Percentiles rank a stretch among this genome's conserved stretches.
Conservation (phyloP, 768 basidiomycete species). For the Lentinula sp. region DNA sequence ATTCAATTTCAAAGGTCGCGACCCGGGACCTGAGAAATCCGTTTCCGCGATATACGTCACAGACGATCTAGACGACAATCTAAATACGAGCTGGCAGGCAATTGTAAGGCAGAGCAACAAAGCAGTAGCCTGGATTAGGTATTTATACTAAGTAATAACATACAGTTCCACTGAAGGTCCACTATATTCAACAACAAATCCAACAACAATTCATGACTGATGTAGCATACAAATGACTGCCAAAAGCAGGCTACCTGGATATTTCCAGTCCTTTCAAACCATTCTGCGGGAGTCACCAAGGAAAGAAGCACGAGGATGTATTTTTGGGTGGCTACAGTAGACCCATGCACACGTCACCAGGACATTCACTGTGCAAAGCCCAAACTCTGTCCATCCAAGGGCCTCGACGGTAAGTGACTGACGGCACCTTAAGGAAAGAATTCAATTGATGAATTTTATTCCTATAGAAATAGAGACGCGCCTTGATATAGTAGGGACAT, state of each 20-base stretch:
- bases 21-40: not conserved
- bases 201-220: no score
- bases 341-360: constrained; percentile 49
- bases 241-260: no score
- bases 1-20: not conserved
- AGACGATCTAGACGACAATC: not conserved
- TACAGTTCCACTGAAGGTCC: no score
- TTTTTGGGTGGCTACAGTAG: constrained; percentile 22
- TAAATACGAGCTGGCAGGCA: not conserved
- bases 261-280: constrained; percentile 16
- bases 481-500: constrained; percentile 46
- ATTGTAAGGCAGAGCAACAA: not conserved
- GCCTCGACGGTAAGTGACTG: constrained; percentile 70
- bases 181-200: no score
- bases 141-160: no score
- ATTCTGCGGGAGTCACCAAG: constrained; percentile 30
- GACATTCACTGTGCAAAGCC: constrained; percentile 50
- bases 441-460: constrained; percentile 11
- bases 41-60: not conserved
- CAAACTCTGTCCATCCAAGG: constrained; percentile 72
- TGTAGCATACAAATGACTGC: no score
- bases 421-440: constrained; percentile 43
- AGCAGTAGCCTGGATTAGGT: not conserved
- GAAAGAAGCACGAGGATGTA: constrained; percentile 10
- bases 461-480: constrained; percentile 22